Conservation (phyloP, 495 filamentous ascomycete genomes). For the Evansstolkia leycettana region DNA sequence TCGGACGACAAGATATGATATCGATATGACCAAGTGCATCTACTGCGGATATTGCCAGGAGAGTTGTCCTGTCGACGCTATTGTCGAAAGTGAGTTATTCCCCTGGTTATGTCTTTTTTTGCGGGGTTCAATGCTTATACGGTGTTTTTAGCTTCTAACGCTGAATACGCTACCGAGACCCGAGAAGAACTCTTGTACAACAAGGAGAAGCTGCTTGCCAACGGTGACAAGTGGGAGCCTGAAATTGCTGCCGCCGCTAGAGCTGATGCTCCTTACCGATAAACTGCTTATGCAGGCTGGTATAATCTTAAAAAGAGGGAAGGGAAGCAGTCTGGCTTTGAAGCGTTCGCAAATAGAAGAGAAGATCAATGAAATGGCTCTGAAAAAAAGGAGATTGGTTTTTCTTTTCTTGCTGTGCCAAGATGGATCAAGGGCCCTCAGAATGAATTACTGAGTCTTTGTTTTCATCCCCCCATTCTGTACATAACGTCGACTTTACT, state of each 20-base stretch:
- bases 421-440: constrained; percentile 1
- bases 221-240: constrained; percentile 97
- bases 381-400: background rate
- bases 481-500: constrained; percentile 30
- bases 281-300: too few relatives aligned
- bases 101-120: background rate
- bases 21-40: constrained; percentile 99
- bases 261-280: constrained; percentile 83
- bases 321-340: too few relatives aligned
- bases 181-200: constrained; percentile 96
- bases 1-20: constrained; percentile 93
- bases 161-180: constrained; percentile 96
- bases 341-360: too few relatives aligned
- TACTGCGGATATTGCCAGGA: constrained; percentile 99
- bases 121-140: background rate
- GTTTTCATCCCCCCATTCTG: constrained; percentile 12
- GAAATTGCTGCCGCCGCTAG: constrained; percentile 85
- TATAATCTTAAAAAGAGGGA: too few relatives aligned
- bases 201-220: constrained; percentile 86
- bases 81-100: constrained; percentile 68
- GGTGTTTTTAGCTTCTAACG: constrained; percentile 58
- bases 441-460: background rate
- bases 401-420: background rate
- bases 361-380: background rate
- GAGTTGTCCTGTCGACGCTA: constrained; percentile 95